phyloP scores from a whole-genome alignment of 2,329 filamentous ascomycete species.

The Aspergillus sp. region DNA sequence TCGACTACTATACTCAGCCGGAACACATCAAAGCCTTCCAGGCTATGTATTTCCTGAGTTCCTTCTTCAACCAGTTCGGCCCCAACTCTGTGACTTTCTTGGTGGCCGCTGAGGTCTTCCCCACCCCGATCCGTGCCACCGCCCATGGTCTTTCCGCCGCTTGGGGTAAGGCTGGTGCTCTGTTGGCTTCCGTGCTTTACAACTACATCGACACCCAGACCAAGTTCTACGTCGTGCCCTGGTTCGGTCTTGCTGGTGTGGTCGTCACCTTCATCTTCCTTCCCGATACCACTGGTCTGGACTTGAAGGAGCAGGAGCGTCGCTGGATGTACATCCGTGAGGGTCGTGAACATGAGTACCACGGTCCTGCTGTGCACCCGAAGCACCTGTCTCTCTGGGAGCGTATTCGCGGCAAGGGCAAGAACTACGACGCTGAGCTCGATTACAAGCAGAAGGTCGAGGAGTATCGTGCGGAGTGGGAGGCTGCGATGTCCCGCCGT shows the following conservation, averaged over 20 bases:
- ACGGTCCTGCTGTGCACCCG: conserved; percentile 88
- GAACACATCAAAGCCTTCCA: conserved; percentile 84
- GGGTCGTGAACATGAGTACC: conserved; percentile 77
- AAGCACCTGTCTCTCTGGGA: conserved; percentile 88
- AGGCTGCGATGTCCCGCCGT: conserved; percentile 48
- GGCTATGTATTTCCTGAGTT: conserved; percentile 96
- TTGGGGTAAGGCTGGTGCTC: conserved; percentile 81
- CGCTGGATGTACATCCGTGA: conserved; percentile 84
- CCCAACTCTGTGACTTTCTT: conserved; percentile 97
- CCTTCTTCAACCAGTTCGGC: conserved; percentile 98
- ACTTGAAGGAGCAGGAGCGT: conserved; percentile 95
- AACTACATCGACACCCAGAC: conserved; percentile 85
- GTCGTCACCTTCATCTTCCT: conserved; percentile 80
- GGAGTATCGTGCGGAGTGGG: conserved; percentile 68
- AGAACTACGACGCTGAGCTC: conserved; percentile 75
- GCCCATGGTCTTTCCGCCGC: conserved; percentile 95
- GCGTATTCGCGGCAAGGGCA: conserved; percentile 71
- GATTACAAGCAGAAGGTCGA: conserved; percentile 83
- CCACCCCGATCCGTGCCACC: conserved; percentile 85
- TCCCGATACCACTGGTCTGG: conserved; percentile 93
- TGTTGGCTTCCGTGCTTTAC: conserved; percentile 84
- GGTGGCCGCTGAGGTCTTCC: conserved; percentile 93
- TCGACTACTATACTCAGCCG: conserved; percentile 72
- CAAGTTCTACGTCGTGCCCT: conserved; percentile 90
- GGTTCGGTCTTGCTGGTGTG: conserved; percentile 89